phyloP scores from a whole-genome alignment of 2,329 filamentous ascomycete genomes.

The Drechslerella dactyloides region DNA sequence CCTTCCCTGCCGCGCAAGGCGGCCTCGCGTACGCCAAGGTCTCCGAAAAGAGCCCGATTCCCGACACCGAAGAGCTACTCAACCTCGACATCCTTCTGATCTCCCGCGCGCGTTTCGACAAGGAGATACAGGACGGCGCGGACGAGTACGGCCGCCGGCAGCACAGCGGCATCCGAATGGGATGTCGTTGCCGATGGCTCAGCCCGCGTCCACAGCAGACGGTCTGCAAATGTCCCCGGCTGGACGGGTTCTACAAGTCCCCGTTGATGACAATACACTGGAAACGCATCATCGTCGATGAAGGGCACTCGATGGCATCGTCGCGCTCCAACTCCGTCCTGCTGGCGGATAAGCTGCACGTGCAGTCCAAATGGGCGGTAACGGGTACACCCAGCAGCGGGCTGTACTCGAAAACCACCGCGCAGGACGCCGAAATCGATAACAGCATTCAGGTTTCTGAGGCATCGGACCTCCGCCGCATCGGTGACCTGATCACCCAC shows the following conservation, averaged over 20 bases:
- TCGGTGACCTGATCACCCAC: slow-evolving; percentile 70
- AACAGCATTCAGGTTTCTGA: slow-evolving; percentile 55
- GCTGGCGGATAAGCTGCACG: slow-evolving; percentile 64
- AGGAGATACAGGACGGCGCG: slow-evolving; percentile 65
- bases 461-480: slow-evolving; percentile 65
- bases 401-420: slow-evolving; percentile 72
- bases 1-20: slow-evolving; percentile 60
- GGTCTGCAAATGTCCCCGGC: slow-evolving; percentile 60
- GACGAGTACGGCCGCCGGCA: slow-evolving; percentile 60
- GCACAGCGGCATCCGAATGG: slow-evolving; percentile 31
- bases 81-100: slow-evolving; percentile 79
- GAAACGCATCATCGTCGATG: slow-evolving; percentile 87
- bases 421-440: slow-evolving; percentile 56
- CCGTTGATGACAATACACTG: slow-evolving; percentile 77
- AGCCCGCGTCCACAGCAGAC: slow-evolving; percentile 58
- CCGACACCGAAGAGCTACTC: slow-evolving; percentile 66
- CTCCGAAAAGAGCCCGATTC: slow-evolving; percentile 59
- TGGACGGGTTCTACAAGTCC: slow-evolving; percentile 63
- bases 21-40: slow-evolving; percentile 52
- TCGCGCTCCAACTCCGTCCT: slow-evolving; percentile 66
- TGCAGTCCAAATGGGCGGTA: slow-evolving; percentile 83
- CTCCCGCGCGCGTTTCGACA: slow-evolving; percentile 74
- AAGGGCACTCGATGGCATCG: slow-evolving; percentile 84
- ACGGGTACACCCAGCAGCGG: slow-evolving; percentile 88
- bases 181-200: slow-evolving; percentile 59